phyloP scores from a whole-genome alignment of 306 rosid genomes.

The Acmispon strigosus region DNA sequence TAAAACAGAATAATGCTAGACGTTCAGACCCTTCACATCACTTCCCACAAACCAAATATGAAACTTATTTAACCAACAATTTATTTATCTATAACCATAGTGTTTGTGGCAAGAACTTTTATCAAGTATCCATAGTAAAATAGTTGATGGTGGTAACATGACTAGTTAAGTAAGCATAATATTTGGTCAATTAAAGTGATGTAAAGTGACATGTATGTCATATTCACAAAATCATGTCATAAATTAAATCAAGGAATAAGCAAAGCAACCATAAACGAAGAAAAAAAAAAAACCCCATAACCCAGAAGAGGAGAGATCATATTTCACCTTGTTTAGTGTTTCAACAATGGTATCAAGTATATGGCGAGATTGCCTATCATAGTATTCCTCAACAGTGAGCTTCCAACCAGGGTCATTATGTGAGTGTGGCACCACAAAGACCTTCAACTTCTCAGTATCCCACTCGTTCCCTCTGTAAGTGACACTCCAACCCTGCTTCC shows the following conservation, averaged over 20 bases:
- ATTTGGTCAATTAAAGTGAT: background rate
- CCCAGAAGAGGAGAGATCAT: background rate
- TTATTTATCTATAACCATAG: background rate
- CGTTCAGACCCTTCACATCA: background rate
- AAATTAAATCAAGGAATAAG: background rate
- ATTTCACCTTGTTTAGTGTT: slow-evolving; percentile 66
- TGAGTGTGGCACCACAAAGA: slow-evolving; percentile 90
- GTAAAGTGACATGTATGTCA: background rate
- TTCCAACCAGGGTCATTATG: slow-evolving; percentile 99
- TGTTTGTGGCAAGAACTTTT: background rate
- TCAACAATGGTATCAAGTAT: slow-evolving; percentile 89
- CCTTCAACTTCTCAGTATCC: slow-evolving; percentile 86
- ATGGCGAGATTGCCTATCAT: slow-evolving; percentile 70
- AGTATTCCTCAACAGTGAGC: slow-evolving; percentile 89
- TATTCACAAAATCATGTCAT: background rate
- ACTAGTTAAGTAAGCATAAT: background rate
- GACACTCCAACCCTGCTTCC: slow-evolving; percentile 98
- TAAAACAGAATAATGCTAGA: background rate
- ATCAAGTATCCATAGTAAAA: background rate
- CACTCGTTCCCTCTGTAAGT: slow-evolving; percentile 82
- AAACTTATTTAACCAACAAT: background rate
- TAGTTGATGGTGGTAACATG: background rate
- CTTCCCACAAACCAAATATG: background rate
- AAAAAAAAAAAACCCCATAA: background rate
- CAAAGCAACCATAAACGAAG: background rate